Conservation (phyloP, 305 asterid genomes). For the Euphrasia arctica region DNA sequence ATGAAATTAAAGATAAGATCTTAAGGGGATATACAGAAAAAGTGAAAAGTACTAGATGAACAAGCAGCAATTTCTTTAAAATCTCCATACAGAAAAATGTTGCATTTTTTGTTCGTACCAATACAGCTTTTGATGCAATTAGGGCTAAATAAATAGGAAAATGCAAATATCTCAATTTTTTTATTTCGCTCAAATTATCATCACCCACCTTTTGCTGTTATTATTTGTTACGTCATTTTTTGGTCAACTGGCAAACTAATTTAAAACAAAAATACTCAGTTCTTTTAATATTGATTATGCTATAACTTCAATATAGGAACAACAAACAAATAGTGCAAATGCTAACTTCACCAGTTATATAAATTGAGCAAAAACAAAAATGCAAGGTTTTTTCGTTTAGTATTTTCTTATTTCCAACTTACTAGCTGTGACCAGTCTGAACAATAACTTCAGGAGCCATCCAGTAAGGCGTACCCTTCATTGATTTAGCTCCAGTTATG, state of each 20-base stretch:
- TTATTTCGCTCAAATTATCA: constrained; percentile 10
- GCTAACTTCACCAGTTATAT: constrained; percentile 16
- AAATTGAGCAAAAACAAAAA: constrained; percentile 13
- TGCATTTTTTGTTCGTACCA: constrained; percentile 3
- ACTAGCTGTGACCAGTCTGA: constrained; percentile 99
- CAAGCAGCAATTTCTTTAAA: constrained; percentile 7
- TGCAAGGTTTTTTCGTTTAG: not conserved
- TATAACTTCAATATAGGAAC: not conserved
- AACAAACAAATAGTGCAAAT: constrained; percentile 20
- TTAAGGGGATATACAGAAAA: not conserved
- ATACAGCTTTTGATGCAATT: constrained; percentile 2
- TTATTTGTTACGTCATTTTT: not conserved
- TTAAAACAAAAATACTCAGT: not conserved
- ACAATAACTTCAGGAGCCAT: constrained; percentile 99
- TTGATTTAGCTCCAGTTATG: constrained; percentile 94
- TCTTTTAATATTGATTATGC: not conserved
- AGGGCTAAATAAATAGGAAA: constrained; percentile 2
- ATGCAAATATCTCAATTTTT: not conserved
- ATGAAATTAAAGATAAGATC: constrained; percentile 11
- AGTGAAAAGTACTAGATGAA: not conserved
- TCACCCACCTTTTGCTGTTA: constrained; percentile 7
- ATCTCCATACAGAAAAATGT: not conserved
- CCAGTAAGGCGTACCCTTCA: constrained; percentile 99
- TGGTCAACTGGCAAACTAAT: constrained; percentile 11
- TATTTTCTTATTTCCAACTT: constrained; percentile 33